A percentile compares a stretch with the other conserved stretches of the same genome.
These are phyloP conservation scores for Cavenderia fasciculata DNA, from an alignment of 78 protist species.

Conservation along the genomic window DNA sequence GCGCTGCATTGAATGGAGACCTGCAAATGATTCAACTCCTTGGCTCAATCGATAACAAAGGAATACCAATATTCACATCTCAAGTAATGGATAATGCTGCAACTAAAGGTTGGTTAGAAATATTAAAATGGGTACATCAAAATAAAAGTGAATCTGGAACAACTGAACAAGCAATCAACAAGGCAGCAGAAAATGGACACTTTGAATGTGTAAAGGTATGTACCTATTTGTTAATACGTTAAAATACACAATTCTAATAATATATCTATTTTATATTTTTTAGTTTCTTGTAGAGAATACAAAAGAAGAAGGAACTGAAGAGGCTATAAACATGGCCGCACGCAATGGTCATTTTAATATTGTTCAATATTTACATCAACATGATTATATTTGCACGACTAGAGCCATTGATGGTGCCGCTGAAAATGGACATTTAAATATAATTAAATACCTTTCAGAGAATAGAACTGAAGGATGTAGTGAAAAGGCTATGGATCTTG, in stretches of 20 bases:
- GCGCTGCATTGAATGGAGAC: too few species aligned
- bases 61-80: too few species aligned
- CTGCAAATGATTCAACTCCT: too few species aligned
- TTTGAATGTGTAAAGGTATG: neutral
- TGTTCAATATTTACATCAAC: neutral
- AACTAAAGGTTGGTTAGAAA: neutral
- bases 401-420: neutral
- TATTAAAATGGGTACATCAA: neutral
- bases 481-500: neutral
- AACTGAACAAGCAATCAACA: neutral
- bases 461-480: slow-evolving; percentile 7
- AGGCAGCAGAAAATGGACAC: neutral
- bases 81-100: neutral
- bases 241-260: too few species aligned
- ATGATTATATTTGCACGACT: neutral
- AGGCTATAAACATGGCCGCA: neutral
- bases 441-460: neutral
- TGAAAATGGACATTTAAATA: neutral
- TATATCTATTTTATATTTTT: too few species aligned
- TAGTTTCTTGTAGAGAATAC: neutral
- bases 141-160: neutral
- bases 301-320: neutral
- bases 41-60: too few species aligned
- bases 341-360: neutral
- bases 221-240: too few species aligned